Evolutionary conservation across 768 basidiomycete species (phyloP).

Genomic region (Paxillus ammoniavirescens): DNA sequence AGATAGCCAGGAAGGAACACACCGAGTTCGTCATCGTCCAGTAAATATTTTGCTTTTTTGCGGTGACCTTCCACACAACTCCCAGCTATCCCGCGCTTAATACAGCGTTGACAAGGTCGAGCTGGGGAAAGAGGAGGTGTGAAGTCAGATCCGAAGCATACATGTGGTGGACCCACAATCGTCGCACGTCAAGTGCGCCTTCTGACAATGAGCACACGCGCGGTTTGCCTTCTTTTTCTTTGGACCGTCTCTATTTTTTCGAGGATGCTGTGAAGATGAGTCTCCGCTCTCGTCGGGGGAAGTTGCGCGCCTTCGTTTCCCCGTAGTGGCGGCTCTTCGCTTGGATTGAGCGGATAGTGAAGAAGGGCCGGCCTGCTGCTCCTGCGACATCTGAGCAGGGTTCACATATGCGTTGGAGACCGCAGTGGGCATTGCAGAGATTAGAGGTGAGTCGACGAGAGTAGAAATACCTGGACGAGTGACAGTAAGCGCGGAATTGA

Average conservation of each 20-base stretch:
- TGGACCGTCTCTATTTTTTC: conserved; percentile 68
- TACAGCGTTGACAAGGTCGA: conserved; percentile 93
- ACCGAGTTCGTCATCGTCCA: conserved; percentile 94
- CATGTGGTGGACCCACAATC: conserved; percentile 64
- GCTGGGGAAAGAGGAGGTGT: conserved; percentile 46
- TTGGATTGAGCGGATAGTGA: conserved; percentile 20
- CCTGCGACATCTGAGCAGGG: conserved; percentile 39
- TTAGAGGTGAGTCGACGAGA: conserved; percentile 5
- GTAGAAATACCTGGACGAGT: conserved; percentile 7
- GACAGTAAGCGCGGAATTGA: not conserved
- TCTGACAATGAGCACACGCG: conserved; percentile 95
- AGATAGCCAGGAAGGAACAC: conserved; percentile 24
- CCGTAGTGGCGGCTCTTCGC: conserved; percentile 39
- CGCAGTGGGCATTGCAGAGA: conserved; percentile 11
- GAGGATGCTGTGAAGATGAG: conserved; percentile 39
- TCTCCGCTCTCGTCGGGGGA: conserved; percentile 58
- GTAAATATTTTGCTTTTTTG: conserved; percentile 97
- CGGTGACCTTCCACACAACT: conserved; percentile 93
- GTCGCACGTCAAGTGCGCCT: conserved; percentile 97
- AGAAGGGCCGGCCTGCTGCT: conserved; percentile 37
- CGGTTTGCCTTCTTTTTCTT: conserved; percentile 96
- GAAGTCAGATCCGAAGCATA: conserved; percentile 4
- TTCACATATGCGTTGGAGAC: conserved; percentile 37
- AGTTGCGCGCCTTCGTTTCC: conserved; percentile 63
- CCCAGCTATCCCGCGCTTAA: conserved; percentile 87